These are phyloP conservation scores for Boletus sp. DNA, from an alignment of 768 basidiomycete species.

Conservation along the genomic window DNA sequence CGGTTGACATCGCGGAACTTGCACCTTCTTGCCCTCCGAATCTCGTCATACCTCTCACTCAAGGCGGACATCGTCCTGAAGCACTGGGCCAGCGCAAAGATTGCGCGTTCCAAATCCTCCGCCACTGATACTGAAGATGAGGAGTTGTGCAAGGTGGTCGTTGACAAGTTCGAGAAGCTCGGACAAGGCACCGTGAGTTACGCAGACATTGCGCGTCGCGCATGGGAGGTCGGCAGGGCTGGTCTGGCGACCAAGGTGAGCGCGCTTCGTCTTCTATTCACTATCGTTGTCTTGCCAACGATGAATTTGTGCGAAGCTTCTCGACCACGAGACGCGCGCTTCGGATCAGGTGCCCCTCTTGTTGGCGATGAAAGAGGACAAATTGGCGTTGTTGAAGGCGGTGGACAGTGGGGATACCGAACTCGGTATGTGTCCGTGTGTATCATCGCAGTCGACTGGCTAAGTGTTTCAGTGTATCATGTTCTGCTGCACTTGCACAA, in stretches of 20 bases:
- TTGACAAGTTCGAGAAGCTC: constrained; percentile 84
- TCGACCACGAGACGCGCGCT: constrained; percentile 87
- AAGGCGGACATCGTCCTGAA: constrained; percentile 85
- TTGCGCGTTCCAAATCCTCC: constrained; percentile 65
- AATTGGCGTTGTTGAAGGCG: constrained; percentile 81
- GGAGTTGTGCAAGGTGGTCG: constrained; percentile 77
- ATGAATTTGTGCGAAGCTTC: constrained; percentile 47
- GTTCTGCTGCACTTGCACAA: constrained; percentile 87
- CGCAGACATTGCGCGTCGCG: constrained; percentile 90
- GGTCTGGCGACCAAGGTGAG: constrained; percentile 81
- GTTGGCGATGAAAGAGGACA: constrained; percentile 92
- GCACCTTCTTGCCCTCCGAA: constrained; percentile 88
- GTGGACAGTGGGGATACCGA: constrained; percentile 96
- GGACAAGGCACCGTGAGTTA: constrained; percentile 83
- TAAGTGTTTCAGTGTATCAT: constrained; percentile 69
- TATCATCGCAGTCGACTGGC: neutral
- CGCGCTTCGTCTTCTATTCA: neutral
- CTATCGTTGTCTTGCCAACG: neutral
- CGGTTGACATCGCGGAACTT: constrained; percentile 84
- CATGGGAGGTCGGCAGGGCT: constrained; percentile 85
- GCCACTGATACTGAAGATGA: constrained; percentile 68
- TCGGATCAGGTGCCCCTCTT: constrained; percentile 94
- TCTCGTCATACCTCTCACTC: constrained; percentile 80
- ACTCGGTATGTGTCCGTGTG: constrained; percentile 55
- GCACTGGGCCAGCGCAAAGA: constrained; percentile 96